Conservation (phyloP, 2,329 filamentous ascomycete species). For the Aotearoamyces nothofagi region DNA sequence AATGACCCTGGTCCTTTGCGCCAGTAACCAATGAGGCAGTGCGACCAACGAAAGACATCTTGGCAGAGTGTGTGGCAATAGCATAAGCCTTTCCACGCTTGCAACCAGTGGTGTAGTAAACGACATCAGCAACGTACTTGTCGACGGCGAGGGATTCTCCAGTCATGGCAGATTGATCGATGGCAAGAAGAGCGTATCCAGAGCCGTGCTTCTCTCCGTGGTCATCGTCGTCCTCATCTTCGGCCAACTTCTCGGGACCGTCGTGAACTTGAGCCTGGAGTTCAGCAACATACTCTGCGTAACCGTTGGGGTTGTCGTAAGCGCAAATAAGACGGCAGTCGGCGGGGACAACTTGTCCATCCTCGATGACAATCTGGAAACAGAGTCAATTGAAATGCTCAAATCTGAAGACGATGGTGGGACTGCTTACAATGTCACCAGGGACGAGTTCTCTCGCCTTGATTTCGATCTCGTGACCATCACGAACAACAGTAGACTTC, state of each 20-base stretch:
- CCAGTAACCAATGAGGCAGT: conserved; percentile 61
- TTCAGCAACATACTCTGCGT: conserved; percentile 51
- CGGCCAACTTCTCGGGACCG: conserved; percentile 37
- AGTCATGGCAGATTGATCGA: conserved; percentile 69
- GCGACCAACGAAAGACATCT: conserved; percentile 62
- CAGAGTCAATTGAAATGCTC: conserved; percentile 1
- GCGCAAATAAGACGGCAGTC: conserved; percentile 60
- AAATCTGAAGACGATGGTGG: conserved; percentile 1
- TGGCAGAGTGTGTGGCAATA: conserved; percentile 51
- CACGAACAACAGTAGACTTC: conserved; percentile 52
- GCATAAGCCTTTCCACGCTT: conserved; percentile 67
- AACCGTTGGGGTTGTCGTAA: conserved; percentile 52
- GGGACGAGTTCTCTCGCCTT: conserved; percentile 61
- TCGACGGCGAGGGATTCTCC: conserved; percentile 68
- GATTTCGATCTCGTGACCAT: conserved; percentile 53
- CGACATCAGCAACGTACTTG: conserved; percentile 62
- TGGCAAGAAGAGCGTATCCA: conserved; percentile 52
- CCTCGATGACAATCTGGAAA: conserved; percentile 48
- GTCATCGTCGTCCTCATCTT: conserved; percentile 40
- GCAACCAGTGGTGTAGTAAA: conserved; percentile 71
- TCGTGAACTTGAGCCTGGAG: conserved; percentile 43
- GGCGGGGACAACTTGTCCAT: conserved; percentile 55
- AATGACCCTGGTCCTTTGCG: conserved; percentile 62
- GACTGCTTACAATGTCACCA: conserved; percentile 51
- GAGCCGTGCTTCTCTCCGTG: conserved; percentile 34